A percentile compares a stretch with the other conserved stretches of the same genome.
Conservation (phyloP, 2,329 filamentous ascomycete genomes). For the Dactylonectria macrodidyma region DNA sequence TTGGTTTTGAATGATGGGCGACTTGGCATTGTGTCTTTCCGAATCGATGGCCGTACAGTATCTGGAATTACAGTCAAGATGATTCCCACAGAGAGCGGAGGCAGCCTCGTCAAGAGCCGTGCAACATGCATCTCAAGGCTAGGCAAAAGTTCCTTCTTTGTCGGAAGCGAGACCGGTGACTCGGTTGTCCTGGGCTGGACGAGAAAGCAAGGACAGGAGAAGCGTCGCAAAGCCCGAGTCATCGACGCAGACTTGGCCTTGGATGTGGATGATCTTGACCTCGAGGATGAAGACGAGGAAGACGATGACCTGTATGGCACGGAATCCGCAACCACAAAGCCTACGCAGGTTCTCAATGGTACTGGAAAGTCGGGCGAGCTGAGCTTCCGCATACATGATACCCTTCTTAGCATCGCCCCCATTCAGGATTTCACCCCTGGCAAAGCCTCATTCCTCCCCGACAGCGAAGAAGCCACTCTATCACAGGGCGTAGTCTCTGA, state of each 20-base stretch:
- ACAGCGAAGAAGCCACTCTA: constrained; percentile 61
- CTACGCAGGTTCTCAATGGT: constrained; percentile 57
- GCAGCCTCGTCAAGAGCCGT: constrained; percentile 71
- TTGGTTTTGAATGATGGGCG: constrained; percentile 83
- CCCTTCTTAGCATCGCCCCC: constrained; percentile 82
- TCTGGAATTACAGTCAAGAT: constrained; percentile 84
- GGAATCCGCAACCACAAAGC: constrained; percentile 75
- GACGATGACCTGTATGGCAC: constrained; percentile 73
- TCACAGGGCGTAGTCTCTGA: constrained; percentile 66
- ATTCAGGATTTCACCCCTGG: constrained; percentile 83
- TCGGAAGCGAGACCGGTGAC: constrained; percentile 88
- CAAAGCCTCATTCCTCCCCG: constrained; percentile 61
- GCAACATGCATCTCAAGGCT: constrained; percentile 81
- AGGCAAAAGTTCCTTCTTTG: constrained; percentile 79
- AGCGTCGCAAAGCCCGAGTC: constrained; percentile 74
- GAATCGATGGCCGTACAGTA: constrained; percentile 90
- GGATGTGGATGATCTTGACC: constrained; percentile 66
- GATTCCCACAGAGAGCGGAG: constrained; percentile 75
- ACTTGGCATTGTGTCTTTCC: constrained; percentile 84
- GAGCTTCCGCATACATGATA: constrained; percentile 83
- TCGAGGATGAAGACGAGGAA: constrained; percentile 74
- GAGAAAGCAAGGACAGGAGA: constrained; percentile 74
- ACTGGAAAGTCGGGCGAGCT: constrained; percentile 73
- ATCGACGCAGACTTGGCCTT: constrained; percentile 68
- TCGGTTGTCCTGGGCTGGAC: constrained; percentile 87